Percentiles rank a stretch among this genome's conserved stretches.
Evolutionary conservation across 1,284 basidiomycete species (phyloP).

Genomic region (Cryptococcus sp.): DNA sequence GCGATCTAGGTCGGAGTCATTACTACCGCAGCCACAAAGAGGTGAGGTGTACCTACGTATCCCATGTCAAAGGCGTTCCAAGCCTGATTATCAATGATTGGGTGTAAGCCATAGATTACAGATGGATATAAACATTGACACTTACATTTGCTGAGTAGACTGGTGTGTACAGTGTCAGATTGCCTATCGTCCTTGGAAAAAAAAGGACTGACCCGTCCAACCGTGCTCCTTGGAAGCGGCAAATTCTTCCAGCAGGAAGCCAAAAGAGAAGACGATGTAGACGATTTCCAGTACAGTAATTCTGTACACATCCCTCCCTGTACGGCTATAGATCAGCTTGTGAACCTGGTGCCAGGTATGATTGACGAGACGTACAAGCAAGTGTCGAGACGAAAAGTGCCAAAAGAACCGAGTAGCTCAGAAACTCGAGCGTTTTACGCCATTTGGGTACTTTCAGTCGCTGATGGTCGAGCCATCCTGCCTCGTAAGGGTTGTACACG

Average conservation of each 20-base stretch:
- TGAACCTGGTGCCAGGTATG: neutral
- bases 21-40: neutral
- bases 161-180: conserved; percentile 39
- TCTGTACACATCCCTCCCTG: conserved; percentile 8
- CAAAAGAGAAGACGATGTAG: conserved; percentile 72
- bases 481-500: conserved; percentile 69
- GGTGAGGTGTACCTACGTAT: conserved; percentile 54
- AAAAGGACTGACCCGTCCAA: conserved; percentile 68
- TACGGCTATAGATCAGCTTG: neutral
- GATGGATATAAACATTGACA: neutral
- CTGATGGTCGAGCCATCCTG: conserved; percentile 75
- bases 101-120: conserved; percentile 1
- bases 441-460: conserved; percentile 80
- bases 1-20: conserved; percentile 50
- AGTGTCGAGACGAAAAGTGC: conserved; percentile 63
- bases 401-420: conserved; percentile 68
- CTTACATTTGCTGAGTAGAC: conserved; percentile 79
- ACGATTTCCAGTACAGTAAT: conserved; percentile 60
- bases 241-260: conserved; percentile 68
- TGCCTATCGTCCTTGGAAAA: neutral
- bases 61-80: conserved; percentile 86
- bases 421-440: conserved; percentile 73
- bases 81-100: conserved; percentile 56
- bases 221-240: conserved; percentile 67
- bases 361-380: conserved; percentile 59